Conservation (phyloP, 129 eudicot species). For the Tagetes erecta region DNA sequence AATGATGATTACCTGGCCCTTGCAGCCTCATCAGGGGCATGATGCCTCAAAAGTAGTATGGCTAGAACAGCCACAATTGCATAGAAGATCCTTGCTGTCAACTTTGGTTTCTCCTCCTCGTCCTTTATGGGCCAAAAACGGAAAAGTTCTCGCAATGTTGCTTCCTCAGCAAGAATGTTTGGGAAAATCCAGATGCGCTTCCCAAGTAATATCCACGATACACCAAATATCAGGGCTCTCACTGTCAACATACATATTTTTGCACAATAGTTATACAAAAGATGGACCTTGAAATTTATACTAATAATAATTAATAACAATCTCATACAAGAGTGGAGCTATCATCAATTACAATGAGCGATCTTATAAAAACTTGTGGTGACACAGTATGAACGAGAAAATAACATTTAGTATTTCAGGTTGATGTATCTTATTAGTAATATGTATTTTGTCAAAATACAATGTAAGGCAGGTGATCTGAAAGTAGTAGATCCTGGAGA, state of each 20-base stretch:
- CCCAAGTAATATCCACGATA: constrained; percentile 78
- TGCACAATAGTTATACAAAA: neutral
- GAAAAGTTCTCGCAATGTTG: constrained; percentile 81
- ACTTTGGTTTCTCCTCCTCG: constrained; percentile 84
- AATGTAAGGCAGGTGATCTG: neutral
- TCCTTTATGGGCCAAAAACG: constrained; percentile 96
- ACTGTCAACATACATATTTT: constrained; percentile 43
- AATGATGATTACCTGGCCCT: constrained; percentile 68
- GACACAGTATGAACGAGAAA: neutral
- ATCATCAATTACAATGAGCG: neutral
- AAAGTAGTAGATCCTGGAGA: neutral
- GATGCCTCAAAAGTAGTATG: constrained; percentile 79
- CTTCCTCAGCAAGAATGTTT: constrained; percentile 96
- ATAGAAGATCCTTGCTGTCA: constrained; percentile 88
- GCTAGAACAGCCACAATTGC: constrained; percentile 66
- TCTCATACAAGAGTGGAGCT: neutral
- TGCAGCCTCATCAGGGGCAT: constrained; percentile 99
- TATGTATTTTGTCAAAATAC: neutral
- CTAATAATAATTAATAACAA: neutral
- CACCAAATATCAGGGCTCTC: constrained; percentile 80
- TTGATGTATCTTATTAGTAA: neutral
- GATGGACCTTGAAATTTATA: neutral
- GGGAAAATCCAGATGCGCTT: constrained; percentile 95
- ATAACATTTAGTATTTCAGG: neutral
- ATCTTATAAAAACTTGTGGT: neutral